These are phyloP conservation scores for Pythium brachiatum DNA, from an alignment of 352 stramenopile species.

Conservation along the genomic window DNA sequence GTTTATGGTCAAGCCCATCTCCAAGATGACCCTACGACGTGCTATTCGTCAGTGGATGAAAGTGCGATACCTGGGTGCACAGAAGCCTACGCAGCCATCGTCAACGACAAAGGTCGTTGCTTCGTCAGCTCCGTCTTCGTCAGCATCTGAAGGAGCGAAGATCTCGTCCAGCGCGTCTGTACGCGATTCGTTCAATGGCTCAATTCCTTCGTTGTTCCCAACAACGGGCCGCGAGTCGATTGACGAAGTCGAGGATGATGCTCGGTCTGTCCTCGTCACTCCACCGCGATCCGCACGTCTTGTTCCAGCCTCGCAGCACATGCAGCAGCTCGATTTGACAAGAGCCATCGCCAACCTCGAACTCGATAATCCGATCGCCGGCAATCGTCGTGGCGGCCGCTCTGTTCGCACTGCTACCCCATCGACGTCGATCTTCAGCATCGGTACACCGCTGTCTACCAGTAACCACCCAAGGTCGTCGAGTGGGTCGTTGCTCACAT, in stretches of 20 bases:
- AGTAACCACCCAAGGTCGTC: conserved; percentile 21
- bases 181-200: conserved; percentile 14
- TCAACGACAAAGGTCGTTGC: not conserved
- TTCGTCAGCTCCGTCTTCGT: conserved; percentile 6
- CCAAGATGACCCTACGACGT: conserved; percentile 53
- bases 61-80: conserved; percentile 33
- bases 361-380: conserved; percentile 72
- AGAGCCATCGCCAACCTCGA: conserved; percentile 77
- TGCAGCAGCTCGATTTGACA: conserved; percentile 74
- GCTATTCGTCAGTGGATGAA: conserved; percentile 82
- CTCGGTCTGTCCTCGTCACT: conserved; percentile 7
- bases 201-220: conserved; percentile 14
- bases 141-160: conserved; percentile 4
- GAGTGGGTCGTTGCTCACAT: conserved; percentile 21
- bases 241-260: conserved; percentile 19
- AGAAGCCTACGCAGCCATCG: conserved; percentile 6
- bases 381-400: conserved; percentile 49
- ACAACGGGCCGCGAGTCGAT: conserved; percentile 13
- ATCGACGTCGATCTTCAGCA: conserved; percentile 70
- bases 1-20: conserved; percentile 85
- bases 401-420: conserved; percentile 45
- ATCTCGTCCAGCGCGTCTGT: conserved; percentile 15
- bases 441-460: conserved; percentile 36
- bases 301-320: conserved; percentile 64
- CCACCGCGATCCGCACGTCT: conserved; percentile 28